A percentile compares a stretch with the other conserved stretches of the same genome.
Evolutionary conservation across 495 filamentous ascomycete species (phyloP).

Genomic region (Penicillium riverlandense): DNA sequence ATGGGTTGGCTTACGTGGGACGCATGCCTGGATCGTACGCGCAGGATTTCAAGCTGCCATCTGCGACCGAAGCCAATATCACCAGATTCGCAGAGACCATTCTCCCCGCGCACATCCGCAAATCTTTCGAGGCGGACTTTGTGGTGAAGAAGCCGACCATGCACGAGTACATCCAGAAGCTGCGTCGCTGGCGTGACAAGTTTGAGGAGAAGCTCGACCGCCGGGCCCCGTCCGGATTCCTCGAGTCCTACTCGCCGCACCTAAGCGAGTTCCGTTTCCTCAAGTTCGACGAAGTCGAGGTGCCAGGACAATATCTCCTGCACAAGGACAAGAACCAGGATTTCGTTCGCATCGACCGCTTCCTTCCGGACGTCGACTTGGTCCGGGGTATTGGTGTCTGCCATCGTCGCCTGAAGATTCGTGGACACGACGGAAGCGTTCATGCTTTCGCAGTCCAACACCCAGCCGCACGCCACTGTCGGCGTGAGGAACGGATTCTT

Average conservation of each 20-base stretch:
- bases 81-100: constrained; percentile 95
- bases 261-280: constrained; percentile 94
- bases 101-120: constrained; percentile 82
- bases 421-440: constrained; percentile 93
- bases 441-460: constrained; percentile 95
- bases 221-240: constrained; percentile 56
- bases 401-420: constrained; percentile 87
- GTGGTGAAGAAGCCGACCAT: constrained; percentile 89
- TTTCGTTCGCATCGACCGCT: constrained; percentile 92
- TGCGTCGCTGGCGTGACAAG: constrained; percentile 92
- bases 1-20: constrained; percentile 81
- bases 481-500: constrained; percentile 88
- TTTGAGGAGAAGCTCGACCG: constrained; percentile 97
- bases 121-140: constrained; percentile 93
- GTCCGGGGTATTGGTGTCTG: constrained; percentile 82
- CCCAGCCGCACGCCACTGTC: constrained; percentile 81
- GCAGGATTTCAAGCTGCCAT: constrained; percentile 82
- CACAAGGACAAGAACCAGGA: constrained; percentile 98
- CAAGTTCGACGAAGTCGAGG: constrained; percentile 97
- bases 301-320: constrained; percentile 93
- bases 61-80: constrained; percentile 90
- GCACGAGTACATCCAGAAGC: constrained; percentile 94
- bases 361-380: constrained; percentile 88
- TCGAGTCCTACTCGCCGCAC: constrained; percentile 79
- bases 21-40: constrained; percentile 79